Conservation (phyloP, 352 stramenopile species). For the Pythium coloratum region DNA sequence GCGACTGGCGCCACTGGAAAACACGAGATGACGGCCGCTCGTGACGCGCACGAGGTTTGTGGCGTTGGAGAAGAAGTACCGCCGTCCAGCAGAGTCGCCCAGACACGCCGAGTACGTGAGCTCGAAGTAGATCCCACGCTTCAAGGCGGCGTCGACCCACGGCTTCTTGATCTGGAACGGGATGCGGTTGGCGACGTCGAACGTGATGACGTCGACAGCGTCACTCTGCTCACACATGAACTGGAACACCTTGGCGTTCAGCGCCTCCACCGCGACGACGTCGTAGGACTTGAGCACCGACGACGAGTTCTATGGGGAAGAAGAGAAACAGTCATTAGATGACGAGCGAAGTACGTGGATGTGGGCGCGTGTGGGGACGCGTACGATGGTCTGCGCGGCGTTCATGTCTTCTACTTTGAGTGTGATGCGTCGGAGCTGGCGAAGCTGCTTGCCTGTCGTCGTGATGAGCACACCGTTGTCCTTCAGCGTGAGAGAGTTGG, state of each 20-base stretch:
- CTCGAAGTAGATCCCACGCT: slow-evolving; percentile 76
- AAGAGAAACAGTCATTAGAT: too few relatives aligned
- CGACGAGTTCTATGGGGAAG: slow-evolving; percentile 40
- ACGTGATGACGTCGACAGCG: slow-evolving; percentile 75
- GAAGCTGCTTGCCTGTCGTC: slow-evolving; percentile 36
- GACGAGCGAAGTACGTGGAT: too few relatives aligned
- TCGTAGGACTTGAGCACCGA: slow-evolving; percentile 70
- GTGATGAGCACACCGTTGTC: slow-evolving; percentile 10
- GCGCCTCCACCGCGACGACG: slow-evolving; percentile 69
- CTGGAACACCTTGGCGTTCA: slow-evolving; percentile 76
- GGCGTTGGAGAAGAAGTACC: slow-evolving; percentile 88
- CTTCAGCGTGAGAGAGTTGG: slow-evolving; percentile 48
- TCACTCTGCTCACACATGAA: slow-evolving; percentile 78
- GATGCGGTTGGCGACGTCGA: slow-evolving; percentile 76
- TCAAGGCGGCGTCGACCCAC: slow-evolving; percentile 68
- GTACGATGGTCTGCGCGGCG: slow-evolving; percentile 57
- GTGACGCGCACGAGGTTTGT: slow-evolving; percentile 77
- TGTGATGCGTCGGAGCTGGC: slow-evolving; percentile 72
- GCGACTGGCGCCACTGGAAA: slow-evolving; percentile 70
- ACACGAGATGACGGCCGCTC: slow-evolving; percentile 62
- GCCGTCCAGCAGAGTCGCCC: slow-evolving; percentile 66
- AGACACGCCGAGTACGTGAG: slow-evolving; percentile 80
- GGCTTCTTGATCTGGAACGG: slow-evolving; percentile 80
- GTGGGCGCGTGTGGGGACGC: slow-evolving; percentile 6
- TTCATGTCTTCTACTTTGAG: slow-evolving; percentile 77